Conservation (phyloP, 345 rosid genomes). For the Bruguiera gymnorhiza region DNA sequence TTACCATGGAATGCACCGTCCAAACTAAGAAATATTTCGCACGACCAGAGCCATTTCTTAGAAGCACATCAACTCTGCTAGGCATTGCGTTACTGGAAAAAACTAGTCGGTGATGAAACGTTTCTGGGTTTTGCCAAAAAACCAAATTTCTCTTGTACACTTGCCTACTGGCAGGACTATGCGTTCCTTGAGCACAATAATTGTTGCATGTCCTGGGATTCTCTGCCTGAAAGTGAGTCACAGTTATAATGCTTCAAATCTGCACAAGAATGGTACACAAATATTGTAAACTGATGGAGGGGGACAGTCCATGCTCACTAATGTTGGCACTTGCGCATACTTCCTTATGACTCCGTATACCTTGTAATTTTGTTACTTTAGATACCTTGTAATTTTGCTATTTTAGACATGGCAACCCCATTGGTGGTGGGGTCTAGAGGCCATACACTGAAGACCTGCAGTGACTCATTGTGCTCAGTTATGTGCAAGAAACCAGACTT, state of each 20-base stretch:
- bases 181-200: conserved; percentile 14
- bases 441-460: too few relatives aligned
- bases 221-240: conserved; percentile 24
- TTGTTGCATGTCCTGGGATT: conserved; percentile 23
- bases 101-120: too few relatives aligned
- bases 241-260: background rate
- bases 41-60: background rate
- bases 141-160: background rate
- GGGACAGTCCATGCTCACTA: conserved; percentile 4
- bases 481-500: too few relatives aligned
- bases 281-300: background rate
- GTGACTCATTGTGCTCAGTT: too few relatives aligned
- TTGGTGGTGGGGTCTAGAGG: background rate
- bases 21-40: background rate
- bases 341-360: background rate
- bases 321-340: background rate
- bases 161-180: background rate
- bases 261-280: background rate
- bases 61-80: background rate
- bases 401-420: background rate
- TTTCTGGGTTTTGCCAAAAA: too few relatives aligned
- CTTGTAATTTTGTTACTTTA: background rate
- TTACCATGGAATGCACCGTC: background rate
- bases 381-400: background rate
- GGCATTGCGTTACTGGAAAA: background rate